Base-by-base conservation (phyloP, 768 basidiomycete genomes). In the Collybiopsis luxurians region DNA sequence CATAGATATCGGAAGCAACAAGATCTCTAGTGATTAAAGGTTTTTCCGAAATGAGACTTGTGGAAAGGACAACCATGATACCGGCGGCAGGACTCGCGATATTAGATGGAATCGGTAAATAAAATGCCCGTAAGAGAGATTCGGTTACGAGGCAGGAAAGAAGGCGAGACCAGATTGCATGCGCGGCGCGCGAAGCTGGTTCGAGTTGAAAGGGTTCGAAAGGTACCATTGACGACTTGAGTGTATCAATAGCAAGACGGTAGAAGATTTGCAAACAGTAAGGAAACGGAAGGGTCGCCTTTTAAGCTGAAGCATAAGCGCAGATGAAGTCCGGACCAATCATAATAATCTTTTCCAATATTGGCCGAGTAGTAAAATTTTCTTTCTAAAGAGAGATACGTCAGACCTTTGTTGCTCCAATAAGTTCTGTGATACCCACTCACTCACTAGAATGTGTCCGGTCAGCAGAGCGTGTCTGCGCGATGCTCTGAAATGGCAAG, bases 71-170 rank as follows among this genome's bases (percentile, higher is more conserved):
- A 40, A 76, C 67, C 45, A 76, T 69, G 31, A 75, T 61, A 0
- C 80, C 80, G 19, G 43, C 30, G 11, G 52, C 53, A 15, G 69
- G 45, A 12, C 66, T 6, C 45, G 47, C 36, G 61, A 46, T 48
- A 52, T 65, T 63, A 43, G 56, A 44, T 34, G 48, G 48, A 23
- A 74, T 60, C 6, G 74, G 69, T 3, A 76, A 55, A 60, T 79
- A 80, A 61, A 75, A 71, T 3, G 75, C 76, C 9, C 69, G 69
- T 52, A 81, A 69, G 5, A 81, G 65, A 30, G 72, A 68, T 60
- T 81, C 80, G 15, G 79, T 80, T 51, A 81, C 75, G 47, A 81
- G 69, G 58, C 78, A 79, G 13, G 79, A 75, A 13, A 81, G 59
- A 51, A 81, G 73, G 45, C 80, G 76, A 28, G 79, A 79, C 24